These are phyloP conservation scores for Talaromyces funiculosus DNA, from an alignment of 2,329 filamentous ascomycete species.

Conservation along the genomic window DNA sequence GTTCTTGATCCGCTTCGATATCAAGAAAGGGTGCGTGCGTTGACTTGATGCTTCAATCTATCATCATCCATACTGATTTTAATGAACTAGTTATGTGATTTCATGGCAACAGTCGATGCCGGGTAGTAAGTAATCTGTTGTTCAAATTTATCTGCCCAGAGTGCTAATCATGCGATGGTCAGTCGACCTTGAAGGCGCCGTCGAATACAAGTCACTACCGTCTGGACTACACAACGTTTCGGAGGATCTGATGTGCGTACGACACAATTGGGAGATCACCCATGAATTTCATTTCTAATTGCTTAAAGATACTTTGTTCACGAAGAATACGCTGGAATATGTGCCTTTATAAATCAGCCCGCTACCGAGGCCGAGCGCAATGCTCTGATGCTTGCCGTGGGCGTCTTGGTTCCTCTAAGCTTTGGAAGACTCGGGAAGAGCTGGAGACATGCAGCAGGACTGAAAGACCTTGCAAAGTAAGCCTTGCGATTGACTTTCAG, in stretches of 20 bases:
- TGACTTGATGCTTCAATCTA: neutral
- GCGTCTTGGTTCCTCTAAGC: constrained; percentile 77
- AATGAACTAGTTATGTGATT: constrained; percentile 67
- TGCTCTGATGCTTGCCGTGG: constrained; percentile 88
- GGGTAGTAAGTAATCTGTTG: constrained; percentile 49
- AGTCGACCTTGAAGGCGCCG: constrained; percentile 69
- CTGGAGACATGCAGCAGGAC: constrained; percentile 75
- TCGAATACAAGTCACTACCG: constrained; percentile 94
- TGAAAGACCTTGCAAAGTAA: constrained; percentile 70
- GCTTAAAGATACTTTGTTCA: constrained; percentile 81
- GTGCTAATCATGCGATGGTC: neutral
- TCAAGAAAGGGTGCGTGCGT: constrained; percentile 68
- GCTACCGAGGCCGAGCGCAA: constrained; percentile 75
- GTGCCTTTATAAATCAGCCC: constrained; percentile 80
- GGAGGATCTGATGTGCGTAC: constrained; percentile 64
- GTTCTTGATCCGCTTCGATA: constrained; percentile 87
- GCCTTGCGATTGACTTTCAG: constrained; percentile 15
- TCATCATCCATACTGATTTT: neutral
- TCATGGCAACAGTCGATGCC: constrained; percentile 73
- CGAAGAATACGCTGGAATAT: constrained; percentile 75
- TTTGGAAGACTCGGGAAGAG: constrained; percentile 79
- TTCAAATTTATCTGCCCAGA: neutral
- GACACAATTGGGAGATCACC: constrained; percentile 13
- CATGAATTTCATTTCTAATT: neutral
- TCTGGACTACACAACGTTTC: constrained; percentile 86